A percentile compares a stretch with the other conserved stretches of the same genome.
Conservation (phyloP, 768 basidiomycete species). For the Pholiota molesta region DNA sequence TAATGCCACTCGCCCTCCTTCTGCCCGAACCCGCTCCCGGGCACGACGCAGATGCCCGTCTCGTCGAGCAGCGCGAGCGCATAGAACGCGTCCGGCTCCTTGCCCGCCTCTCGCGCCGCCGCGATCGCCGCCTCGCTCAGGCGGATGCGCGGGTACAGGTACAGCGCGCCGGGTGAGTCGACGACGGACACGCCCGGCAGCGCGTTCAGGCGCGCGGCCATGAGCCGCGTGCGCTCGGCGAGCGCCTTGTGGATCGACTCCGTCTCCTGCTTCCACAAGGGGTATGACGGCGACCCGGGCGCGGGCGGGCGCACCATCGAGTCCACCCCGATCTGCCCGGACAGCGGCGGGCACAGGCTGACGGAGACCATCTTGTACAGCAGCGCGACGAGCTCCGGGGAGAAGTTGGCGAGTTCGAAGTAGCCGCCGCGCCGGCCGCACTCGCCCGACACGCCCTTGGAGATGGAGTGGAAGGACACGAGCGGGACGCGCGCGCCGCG, state of each 20-base stretch:
- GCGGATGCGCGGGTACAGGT: conserved; percentile 85
- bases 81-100: conserved; percentile 90
- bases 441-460: conserved; percentile 95
- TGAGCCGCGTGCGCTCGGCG: conserved; percentile 40
- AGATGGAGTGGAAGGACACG: conserved; percentile 96
- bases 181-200: conserved; percentile 92
- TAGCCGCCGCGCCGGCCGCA: conserved; percentile 98
- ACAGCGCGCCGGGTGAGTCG: conserved; percentile 88
- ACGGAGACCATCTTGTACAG: no score
- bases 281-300: no score
- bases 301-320: no score
- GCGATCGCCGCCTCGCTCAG: conserved; percentile 74
- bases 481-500: conserved; percentile 77
- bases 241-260: no score
- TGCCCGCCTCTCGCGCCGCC: conserved; percentile 71
- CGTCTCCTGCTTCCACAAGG: no score
- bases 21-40: conserved; percentile 95
- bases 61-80: conserved; percentile 80
- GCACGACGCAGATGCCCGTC: conserved; percentile 93
- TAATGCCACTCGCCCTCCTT: conserved; percentile 90
- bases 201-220: conserved; percentile 79
- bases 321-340: no score
- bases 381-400: no score
- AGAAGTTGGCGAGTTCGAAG: conserved; percentile 60
- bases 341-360: no score